Percentiles rank a stretch among this genome's conserved stretches.
Conservation (phyloP, 441 rosid species). For the Adansonia grandidieri region DNA sequence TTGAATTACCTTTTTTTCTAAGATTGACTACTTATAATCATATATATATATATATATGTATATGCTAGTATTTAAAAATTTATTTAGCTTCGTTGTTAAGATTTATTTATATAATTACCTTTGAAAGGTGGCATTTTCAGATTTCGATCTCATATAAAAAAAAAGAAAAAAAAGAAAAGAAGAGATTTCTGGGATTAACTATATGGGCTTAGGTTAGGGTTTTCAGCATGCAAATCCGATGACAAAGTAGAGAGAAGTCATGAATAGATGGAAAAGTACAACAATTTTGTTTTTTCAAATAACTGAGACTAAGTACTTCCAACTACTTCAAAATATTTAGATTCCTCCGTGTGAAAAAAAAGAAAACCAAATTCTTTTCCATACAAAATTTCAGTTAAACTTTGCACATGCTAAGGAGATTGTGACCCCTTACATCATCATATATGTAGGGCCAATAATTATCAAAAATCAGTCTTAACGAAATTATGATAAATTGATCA, state of each 20-base stretch:
- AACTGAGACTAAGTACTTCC: constrained; percentile 14
- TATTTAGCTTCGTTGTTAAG: not conserved
- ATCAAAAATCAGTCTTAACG: constrained; percentile 2
- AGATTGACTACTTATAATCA: not conserved
- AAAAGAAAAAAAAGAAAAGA: no score
- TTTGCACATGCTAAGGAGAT: constrained; percentile 20
- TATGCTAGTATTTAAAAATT: not conserved
- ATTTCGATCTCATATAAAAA: no score
- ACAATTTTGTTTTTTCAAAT: not conserved
- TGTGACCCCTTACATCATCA: constrained; percentile 11
- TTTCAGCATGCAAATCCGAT: not conserved
- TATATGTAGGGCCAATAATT: constrained; percentile 8
- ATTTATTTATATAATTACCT: not conserved
- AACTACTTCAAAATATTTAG: not conserved
- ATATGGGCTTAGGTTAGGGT: not conserved
- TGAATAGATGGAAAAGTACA: constrained; percentile 2
- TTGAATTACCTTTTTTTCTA: not conserved
- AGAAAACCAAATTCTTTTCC: not conserved
- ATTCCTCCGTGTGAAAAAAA: not conserved
- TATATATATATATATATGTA: not conserved
- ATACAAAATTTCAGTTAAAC: not conserved
- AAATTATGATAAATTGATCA: constrained; percentile 7
- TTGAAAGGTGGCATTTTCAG: no score
- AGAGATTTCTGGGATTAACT: no score
- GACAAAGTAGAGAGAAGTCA: not conserved